phyloP scores from a whole-genome alignment of 495 filamentous ascomycete genomes.

The Podospora anserina region DNA sequence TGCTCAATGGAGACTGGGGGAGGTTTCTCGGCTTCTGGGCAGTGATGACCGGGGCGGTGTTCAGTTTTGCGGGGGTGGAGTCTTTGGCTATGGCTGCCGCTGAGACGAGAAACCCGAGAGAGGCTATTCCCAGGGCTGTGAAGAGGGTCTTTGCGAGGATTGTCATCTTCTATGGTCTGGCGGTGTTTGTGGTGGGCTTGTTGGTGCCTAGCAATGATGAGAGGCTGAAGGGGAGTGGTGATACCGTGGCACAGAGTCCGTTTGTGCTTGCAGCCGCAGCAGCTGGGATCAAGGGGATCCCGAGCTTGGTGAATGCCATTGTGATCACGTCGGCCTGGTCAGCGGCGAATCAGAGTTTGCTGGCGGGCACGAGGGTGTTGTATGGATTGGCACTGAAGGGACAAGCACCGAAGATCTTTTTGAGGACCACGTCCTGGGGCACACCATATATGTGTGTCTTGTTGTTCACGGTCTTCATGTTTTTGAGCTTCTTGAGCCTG shows the following conservation, averaged over 20 bases:
- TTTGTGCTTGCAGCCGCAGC: conserved; percentile 68
- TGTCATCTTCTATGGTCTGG: conserved; percentile 67
- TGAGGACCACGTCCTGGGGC: conserved; percentile 58
- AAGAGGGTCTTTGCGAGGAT: conserved; percentile 69
- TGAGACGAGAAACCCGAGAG: conserved; percentile 68
- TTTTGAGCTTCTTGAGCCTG: conserved; percentile 59
- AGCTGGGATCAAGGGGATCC: conserved; percentile 61
- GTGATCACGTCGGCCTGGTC: conserved; percentile 73
- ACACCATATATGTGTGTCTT: conserved; percentile 58
- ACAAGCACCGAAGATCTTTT: conserved; percentile 56
- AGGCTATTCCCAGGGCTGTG: conserved; percentile 67
- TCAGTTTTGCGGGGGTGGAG: conserved; percentile 56
- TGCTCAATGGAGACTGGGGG: conserved; percentile 45
- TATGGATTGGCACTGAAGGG: conserved; percentile 60
- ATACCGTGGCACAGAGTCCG: conserved; percentile 59
- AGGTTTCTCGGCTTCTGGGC: conserved; percentile 59
- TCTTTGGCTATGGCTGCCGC: conserved; percentile 65
- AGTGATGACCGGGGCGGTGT: conserved; percentile 58
- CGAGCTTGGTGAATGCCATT: conserved; percentile 63
- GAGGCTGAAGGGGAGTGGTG: conserved; percentile 46
- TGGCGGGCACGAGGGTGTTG: conserved; percentile 59
- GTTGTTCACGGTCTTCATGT: conserved; percentile 51
- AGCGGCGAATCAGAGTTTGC: conserved; percentile 62
- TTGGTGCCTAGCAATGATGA: conserved; percentile 59
- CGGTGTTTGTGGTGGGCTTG: conserved; percentile 68